These are phyloP conservation scores for Mrakia frigida DNA, from an alignment of 768 basidiomycete species.

Conservation along the genomic window DNA sequence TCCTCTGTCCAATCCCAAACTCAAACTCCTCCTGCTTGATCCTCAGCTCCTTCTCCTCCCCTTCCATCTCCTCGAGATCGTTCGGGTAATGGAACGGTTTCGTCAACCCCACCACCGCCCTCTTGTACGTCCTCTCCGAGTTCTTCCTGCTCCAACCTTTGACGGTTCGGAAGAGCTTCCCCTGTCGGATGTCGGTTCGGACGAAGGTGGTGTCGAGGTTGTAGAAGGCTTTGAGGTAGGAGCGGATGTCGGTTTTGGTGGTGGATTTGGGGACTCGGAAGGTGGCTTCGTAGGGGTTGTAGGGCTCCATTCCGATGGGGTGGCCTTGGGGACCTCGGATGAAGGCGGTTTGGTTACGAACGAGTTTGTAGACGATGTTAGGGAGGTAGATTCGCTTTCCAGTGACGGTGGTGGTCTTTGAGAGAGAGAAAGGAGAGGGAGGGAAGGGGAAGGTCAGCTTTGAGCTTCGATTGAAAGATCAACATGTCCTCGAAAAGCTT, in stretches of 20 bases:
- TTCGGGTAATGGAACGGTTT: conserved; percentile 89
- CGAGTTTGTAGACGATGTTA: conserved; percentile 61
- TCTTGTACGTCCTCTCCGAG: conserved; percentile 61
- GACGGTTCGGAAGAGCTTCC: conserved; percentile 51
- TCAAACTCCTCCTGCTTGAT: conserved; percentile 9
- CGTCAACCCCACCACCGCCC: conserved; percentile 82
- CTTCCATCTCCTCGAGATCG: conserved; percentile 41
- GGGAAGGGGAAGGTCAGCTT: neutral
- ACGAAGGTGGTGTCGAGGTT: conserved; percentile 87
- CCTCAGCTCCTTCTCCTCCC: conserved; percentile 36
- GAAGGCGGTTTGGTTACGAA: conserved; percentile 7
- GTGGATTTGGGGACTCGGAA: conserved; percentile 79
- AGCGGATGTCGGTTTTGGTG: conserved; percentile 87
- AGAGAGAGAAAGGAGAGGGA: neutral
- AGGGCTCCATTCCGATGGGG: conserved; percentile 55
- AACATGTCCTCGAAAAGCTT: too few species aligned
- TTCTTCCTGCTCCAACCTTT: conserved; percentile 36
- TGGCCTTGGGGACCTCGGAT: neutral
- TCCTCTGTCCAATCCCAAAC: neutral
- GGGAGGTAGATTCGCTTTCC: conserved; percentile 85
- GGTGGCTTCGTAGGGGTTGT: conserved; percentile 92
- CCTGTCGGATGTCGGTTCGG: conserved; percentile 60
- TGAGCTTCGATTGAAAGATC: too few species aligned
- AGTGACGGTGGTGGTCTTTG: conserved; percentile 50
- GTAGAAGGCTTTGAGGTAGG: conserved; percentile 77